phyloP scores from a whole-genome alignment of 73 alveolate genomes.

The Paramecium octaurelia region DNA sequence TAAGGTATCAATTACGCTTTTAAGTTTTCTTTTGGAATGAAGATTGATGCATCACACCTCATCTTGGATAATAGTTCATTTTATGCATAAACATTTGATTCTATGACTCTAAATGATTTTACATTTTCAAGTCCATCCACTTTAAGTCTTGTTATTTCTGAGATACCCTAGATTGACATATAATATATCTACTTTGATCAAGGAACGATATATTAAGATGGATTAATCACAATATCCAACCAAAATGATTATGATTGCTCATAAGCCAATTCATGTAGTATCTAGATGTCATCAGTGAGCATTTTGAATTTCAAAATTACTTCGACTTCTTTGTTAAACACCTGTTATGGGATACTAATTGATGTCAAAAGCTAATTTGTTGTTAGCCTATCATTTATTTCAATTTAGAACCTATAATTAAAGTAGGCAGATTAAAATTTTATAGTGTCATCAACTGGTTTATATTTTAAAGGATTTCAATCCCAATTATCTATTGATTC shows the following conservation, averaged over 20 bases:
- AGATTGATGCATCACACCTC: neutral
- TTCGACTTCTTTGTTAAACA: neutral
- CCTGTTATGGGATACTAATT: neutral
- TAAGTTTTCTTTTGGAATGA: neutral
- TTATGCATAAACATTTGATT: neutral
- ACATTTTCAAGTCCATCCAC: neutral
- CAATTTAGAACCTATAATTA: neutral
- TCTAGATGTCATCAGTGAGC: neutral
- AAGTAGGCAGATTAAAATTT: slow-evolving; percentile 8
- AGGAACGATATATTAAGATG: neutral
- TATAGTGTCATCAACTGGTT: neutral
- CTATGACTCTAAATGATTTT: neutral
- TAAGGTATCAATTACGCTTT: neutral
- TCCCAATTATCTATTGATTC: neutral
- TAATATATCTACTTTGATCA: neutral
- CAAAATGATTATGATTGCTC: neutral
- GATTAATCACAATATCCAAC: neutral
- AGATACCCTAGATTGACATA: neutral
- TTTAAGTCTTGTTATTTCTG: neutral
- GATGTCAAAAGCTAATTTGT: neutral
- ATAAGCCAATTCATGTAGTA: neutral
- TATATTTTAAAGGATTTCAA: neutral
- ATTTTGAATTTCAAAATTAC: neutral
- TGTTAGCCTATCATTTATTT: neutral
- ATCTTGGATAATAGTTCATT: neutral